A percentile compares a stretch with the other conserved stretches of the same genome.
These are phyloP conservation scores for Sungouiella blattae DNA, from an alignment of 805 yeast genomes.

Conservation along the genomic window DNA sequence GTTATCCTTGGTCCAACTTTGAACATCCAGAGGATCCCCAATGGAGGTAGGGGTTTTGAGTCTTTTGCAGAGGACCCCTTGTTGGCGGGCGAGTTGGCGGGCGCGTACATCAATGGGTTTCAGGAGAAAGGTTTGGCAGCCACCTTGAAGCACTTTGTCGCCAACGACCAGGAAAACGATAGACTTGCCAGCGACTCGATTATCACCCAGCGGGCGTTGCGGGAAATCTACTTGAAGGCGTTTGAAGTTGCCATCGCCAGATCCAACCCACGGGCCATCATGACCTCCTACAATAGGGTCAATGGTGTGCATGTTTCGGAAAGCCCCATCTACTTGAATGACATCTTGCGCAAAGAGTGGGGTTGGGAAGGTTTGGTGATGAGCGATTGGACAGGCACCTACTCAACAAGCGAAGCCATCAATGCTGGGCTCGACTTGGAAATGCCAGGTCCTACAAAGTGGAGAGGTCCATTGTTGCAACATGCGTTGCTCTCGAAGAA, in stretches of 20 bases:
- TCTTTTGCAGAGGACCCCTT: neutral
- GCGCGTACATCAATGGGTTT: neutral
- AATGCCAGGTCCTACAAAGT: neutral
- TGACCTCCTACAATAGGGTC: neutral
- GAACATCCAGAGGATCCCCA: neutral
- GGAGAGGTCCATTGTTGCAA: neutral
- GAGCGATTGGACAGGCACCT: neutral
- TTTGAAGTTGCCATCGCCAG: neutral
- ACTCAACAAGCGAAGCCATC: neutral
- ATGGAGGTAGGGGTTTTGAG: neutral
- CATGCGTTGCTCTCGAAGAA: neutral
- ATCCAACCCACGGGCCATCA: neutral
- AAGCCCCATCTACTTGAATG: neutral
- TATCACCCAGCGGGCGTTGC: neutral
- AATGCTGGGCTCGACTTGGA: neutral
- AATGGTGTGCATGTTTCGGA: neutral
- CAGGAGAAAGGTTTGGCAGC: neutral
- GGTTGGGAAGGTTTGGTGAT: neutral
- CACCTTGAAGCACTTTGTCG: neutral
- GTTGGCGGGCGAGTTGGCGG: neutral
- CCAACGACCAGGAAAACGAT: neutral
- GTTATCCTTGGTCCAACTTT: conserved; percentile 10
- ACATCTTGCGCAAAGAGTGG: neutral
- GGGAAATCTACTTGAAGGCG: neutral
- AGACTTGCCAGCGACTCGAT: neutral